Base-by-base conservation (phyloP, 1,139 yeast species). In the Taiozyma onychis region DNA sequence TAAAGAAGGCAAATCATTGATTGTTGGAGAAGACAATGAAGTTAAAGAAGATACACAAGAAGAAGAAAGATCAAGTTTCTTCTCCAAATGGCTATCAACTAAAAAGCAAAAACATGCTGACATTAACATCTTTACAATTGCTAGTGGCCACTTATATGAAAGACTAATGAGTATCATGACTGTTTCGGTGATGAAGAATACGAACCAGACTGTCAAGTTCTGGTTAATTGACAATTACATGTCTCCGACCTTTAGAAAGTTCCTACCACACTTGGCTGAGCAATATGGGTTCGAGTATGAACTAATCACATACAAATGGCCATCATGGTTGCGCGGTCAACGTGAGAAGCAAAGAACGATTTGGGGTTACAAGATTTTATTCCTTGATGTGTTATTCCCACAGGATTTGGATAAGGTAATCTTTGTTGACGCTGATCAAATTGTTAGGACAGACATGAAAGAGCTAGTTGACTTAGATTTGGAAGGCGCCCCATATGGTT, bases 321-420 rank as follows among this genome's bases (percentile, higher is more conserved):
- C 99, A 11, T 68, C 73, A 26, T 93, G 97, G 95, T 72, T 93
- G 30, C 76, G 95, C 44, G 75, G 75, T 2, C 98, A 93, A 66
- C 66, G 83, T 34, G 90, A 84, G 58, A 81, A 81, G 63, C 90
- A 85, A 61, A 75, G 97, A 55, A 80, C 83, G 3, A 81, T 89
- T 48, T 88, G 96, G 91, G 96, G 93, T 2, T 88, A 86, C 64
- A 91, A 91, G 65, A 85, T 90, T 43, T 69, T 93, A 48, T 90
- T 93, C 57, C 69, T 90, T 54, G 99, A 93, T 68, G 91, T 87
- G 0, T 66, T 93, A 48, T 89, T 93, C 66, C 98, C 99, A 0
- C 83, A 78, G 56, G 80, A 80, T 51, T 72, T 91, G 27, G 80
- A 83, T 3, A 83, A 83, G 53, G 82, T 93, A 2, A 81, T 93